phyloP scores from a whole-genome alignment of 441 rosid species.

The Erysimum cheiri region DNA sequence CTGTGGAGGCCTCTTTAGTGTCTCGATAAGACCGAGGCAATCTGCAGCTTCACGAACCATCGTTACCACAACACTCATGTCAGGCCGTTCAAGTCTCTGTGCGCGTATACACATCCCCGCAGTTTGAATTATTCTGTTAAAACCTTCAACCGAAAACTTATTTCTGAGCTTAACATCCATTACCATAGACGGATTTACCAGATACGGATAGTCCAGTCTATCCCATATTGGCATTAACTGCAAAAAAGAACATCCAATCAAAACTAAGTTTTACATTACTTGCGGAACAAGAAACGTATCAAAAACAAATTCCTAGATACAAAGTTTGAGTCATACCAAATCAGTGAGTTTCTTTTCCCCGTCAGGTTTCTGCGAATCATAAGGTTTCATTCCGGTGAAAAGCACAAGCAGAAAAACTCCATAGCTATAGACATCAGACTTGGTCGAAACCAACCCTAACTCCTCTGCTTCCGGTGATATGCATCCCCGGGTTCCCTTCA shows the following conservation, averaged over 20 bases:
- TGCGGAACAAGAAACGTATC: slow-evolving; percentile 3
- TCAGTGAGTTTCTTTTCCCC: not conserved
- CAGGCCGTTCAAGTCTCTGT: not conserved
- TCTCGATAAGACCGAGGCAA: not conserved
- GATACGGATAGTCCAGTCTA: not conserved
- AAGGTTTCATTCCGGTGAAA: slow-evolving; percentile 35
- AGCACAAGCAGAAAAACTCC: slow-evolving; percentile 32
- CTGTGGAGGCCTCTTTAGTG: not conserved
- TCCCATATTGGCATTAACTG: not conserved
- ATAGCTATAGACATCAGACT: slow-evolving; percentile 40
- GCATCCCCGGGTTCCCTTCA: slow-evolving; percentile 32
- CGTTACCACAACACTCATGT: not conserved
- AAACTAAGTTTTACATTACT: not conserved
- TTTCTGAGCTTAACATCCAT: slow-evolving; percentile 8
- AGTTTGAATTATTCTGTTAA: not conserved
- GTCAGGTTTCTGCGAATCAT: fast-evolving
- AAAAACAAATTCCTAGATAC: not conserved
- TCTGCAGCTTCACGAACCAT: slow-evolving; percentile 28
- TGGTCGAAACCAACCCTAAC: not conserved
- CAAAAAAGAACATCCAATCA: not conserved
- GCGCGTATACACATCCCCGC: slow-evolving; percentile 6
- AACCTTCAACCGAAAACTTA: slow-evolving; percentile 17
- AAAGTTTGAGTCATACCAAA: slow-evolving; percentile 24
- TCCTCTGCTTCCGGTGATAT: slow-evolving; percentile 27
- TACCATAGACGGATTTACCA: not conserved